Base-by-base conservation (phyloP, 805 yeast species). In the Pichia paraexigua region DNA sequence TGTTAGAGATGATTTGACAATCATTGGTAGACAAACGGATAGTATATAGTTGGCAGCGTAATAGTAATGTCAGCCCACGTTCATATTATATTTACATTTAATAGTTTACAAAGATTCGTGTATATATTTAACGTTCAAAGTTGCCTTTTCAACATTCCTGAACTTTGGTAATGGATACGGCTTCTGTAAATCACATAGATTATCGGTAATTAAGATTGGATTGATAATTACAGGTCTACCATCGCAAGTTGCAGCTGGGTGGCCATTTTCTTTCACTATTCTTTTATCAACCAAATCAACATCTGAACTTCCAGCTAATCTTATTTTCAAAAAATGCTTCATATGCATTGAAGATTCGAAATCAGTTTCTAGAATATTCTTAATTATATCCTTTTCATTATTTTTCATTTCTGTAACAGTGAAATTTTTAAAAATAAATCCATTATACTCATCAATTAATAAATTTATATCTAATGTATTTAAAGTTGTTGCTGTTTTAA, bases 1-100 rank as follows among this genome's bases (percentile, higher is more conserved):
- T 4, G 64, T 77, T 1, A 70, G 84, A 50, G 69, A 71, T 6
- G 85, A 81, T 15, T 63, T 87, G 40, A 76, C 78, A 50, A 71
- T 87, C 8, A 80, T 87, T 51, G 96, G 96, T 7, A 73, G 92
- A 54, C 90, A 85, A 63, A 80, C 83, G 59, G 89, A 82, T 63
- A 73, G 74, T 58, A 70, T 77, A 51, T 79, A 65, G 55, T 17
- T n/a, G 17, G 2, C 12, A 22, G 35, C 18, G 4, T n/a, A 6
- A n/a, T 41, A n/a, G 12, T 15, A 7, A 22, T 5, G 10, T 7
- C 20, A 24, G 12, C 5, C 25, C n/a, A 5, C 12, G 12, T 12
- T 18, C 6, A 17, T 5, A 10, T 13, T 18, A 28, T n/a, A 9
- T 12, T 35, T 27, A 22, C n/a, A 27, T 11, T 40, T 13, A 20